Conservation (phyloP, 176 grass and related monocot species). For the Echinochloa phyllopogon region DNA sequence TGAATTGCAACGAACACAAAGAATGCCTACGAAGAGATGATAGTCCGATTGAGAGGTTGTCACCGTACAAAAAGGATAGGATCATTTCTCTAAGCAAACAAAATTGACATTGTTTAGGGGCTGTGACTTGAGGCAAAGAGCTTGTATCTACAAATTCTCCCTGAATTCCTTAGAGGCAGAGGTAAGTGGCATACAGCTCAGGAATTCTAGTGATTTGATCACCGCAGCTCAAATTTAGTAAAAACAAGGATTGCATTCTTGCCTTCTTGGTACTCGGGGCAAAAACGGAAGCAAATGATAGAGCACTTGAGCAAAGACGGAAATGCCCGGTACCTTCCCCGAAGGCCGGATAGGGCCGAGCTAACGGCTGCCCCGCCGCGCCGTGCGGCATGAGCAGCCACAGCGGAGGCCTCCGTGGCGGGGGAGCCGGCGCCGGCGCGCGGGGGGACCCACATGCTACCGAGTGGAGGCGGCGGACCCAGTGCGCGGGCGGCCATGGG, state of each 20-base stretch:
- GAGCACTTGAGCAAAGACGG: not conserved
- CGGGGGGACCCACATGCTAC: constrained; percentile 17
- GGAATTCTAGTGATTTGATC: not conserved
- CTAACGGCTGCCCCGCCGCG: constrained; percentile 28
- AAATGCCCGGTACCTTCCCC: constrained; percentile 40
- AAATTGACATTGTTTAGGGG: not conserved
- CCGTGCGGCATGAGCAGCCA: constrained; percentile 20
- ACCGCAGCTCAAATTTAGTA: not conserved
- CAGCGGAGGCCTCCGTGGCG: not conserved
- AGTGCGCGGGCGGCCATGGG: constrained; percentile 45
- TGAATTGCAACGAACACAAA: constrained; percentile 43
- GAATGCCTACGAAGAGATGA: constrained; percentile 44
- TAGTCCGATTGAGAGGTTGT: not conserved
- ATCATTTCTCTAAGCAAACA: constrained; percentile 1
- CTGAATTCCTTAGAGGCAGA: not conserved
- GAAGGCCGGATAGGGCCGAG: constrained; percentile 34
- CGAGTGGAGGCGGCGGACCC: constrained; percentile 6
- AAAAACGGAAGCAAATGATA: not conserved
- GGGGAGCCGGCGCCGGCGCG: not conserved
- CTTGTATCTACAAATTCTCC: not conserved
- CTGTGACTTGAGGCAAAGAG: not conserved
- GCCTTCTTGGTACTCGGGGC: not conserved
- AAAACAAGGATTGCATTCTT: not conserved
- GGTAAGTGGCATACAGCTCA: not conserved
- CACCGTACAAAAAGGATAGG: not conserved